A percentile compares a stretch with the other conserved stretches of the same genome.
Conservation (phyloP, 306 rosid species). For the Citrullus colocynthis region DNA sequence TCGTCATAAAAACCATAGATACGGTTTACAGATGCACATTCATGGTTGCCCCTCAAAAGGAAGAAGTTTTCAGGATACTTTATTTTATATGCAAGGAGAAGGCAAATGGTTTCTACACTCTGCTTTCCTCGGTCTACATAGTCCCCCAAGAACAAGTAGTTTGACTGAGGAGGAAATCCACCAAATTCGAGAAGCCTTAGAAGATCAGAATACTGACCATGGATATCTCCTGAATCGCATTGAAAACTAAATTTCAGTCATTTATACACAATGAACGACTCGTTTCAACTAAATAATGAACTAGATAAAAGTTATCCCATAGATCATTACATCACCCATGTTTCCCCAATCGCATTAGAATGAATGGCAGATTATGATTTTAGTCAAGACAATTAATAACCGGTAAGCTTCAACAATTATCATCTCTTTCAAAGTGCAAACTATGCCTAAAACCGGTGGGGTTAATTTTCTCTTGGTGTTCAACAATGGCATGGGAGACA, state of each 20-base stretch:
- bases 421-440: background rate
- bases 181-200: constrained; percentile 72
- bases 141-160: constrained; percentile 78
- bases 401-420: background rate
- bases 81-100: constrained; percentile 81
- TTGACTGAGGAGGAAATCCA: constrained; percentile 74
- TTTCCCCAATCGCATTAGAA: background rate
- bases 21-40: constrained; percentile 86
- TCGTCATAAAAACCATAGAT: constrained; percentile 88
- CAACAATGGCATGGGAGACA: background rate
- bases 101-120: constrained; percentile 79
- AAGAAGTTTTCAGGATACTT: constrained; percentile 68
- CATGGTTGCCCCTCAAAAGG: constrained; percentile 88
- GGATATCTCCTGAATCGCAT: constrained; percentile 56
- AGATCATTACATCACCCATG: background rate
- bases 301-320: background rate
- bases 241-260: background rate
- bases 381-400: background rate
- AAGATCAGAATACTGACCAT: constrained; percentile 83
- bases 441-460: background rate
- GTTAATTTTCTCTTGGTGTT: background rate
- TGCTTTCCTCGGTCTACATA: constrained; percentile 93
- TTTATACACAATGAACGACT: background rate
- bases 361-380: background rate
- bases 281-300: background rate